Conservation (phyloP, 1,139 yeast species). For the Debaryomycetaceae sp. region DNA sequence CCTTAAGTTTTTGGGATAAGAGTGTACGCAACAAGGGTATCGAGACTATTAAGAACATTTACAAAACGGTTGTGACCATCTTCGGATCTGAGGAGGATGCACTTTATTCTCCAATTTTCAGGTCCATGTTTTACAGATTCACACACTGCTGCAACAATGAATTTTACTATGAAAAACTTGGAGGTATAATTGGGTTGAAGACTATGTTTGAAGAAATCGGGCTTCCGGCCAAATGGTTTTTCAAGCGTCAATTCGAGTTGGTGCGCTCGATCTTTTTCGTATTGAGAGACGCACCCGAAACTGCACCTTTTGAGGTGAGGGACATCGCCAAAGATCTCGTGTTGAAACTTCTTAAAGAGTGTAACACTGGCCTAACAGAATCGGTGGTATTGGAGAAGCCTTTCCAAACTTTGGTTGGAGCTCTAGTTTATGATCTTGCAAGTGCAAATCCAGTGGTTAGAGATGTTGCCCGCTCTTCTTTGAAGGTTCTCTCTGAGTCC, state of each 20-base stretch:
- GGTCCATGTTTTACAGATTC: constrained; percentile 74
- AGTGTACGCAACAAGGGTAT: constrained; percentile 72
- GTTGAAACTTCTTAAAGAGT: constrained; percentile 58
- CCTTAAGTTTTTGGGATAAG: constrained; percentile 73
- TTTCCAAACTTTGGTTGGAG: constrained; percentile 81
- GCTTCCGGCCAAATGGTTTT: constrained; percentile 71
- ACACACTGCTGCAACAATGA: constrained; percentile 92
- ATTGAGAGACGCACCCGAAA: constrained; percentile 83
- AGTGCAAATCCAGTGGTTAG: constrained; percentile 84
- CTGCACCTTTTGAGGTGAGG: constrained; percentile 79
- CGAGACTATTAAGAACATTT: constrained; percentile 59
- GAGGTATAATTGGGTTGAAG: constrained; percentile 82
- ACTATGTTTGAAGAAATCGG: constrained; percentile 66
- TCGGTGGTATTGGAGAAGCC: constrained; percentile 64
- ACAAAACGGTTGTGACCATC: constrained; percentile 57
- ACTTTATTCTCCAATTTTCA: constrained; percentile 67
- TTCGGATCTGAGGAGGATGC: constrained; percentile 69
- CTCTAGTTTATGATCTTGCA: constrained; percentile 87
- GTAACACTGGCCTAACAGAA: constrained; percentile 57
- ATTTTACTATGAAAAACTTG: constrained; percentile 77
- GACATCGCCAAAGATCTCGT: constrained; percentile 68
- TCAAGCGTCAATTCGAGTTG: constrained; percentile 75
- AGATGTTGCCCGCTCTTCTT: constrained; percentile 72
- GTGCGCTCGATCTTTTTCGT: constrained; percentile 87
- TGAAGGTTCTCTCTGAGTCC: constrained; percentile 64